These are phyloP conservation scores for Clathrospora elynae DNA, from an alignment of 2,329 filamentous ascomycete species.

Conservation along the genomic window DNA sequence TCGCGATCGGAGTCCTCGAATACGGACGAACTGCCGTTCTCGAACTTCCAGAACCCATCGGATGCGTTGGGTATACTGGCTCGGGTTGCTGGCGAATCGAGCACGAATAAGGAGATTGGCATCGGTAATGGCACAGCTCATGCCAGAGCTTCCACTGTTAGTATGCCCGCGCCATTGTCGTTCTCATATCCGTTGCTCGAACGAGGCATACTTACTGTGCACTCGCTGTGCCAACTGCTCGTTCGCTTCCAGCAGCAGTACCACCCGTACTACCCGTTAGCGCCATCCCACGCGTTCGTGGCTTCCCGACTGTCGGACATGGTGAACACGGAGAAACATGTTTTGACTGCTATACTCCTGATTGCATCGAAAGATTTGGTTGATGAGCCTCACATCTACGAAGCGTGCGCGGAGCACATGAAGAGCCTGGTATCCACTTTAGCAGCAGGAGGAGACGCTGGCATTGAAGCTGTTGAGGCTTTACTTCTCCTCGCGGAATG, in stretches of 20 bases:
- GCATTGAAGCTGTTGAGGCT: conserved; percentile 73
- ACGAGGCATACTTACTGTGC: conserved; percentile 49
- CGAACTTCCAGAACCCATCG: conserved; percentile 56
- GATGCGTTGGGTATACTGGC: conserved; percentile 57
- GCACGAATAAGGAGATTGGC: conserved; percentile 35
- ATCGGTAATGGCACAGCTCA: conserved; percentile 14
- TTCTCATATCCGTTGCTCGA: conserved; percentile 52
- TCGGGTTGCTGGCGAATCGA: conserved; percentile 51
- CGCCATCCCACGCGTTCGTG: conserved; percentile 64
- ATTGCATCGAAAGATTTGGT: conserved; percentile 74
- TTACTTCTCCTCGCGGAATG: conserved; percentile 73
- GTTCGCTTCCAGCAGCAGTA: conserved; percentile 67
- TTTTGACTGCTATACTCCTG: conserved; percentile 71
- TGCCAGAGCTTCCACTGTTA: conserved; percentile 19
- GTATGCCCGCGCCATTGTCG: conserved; percentile 39
- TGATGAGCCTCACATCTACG: conserved; percentile 66
- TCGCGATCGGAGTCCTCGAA: conserved; percentile 39
- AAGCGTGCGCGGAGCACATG: conserved; percentile 71
- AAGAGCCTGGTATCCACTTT: conserved; percentile 69
- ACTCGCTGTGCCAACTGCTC: conserved; percentile 59
- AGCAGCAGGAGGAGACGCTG: conserved; percentile 68
- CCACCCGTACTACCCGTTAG: conserved; percentile 72
- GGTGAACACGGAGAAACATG: conserved; percentile 66
- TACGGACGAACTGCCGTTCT: conserved; percentile 46
- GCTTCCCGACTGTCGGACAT: conserved; percentile 59